Percentiles rank a stretch among this genome's conserved stretches.
Evolutionary conservation across 495 filamentous ascomycete species (phyloP).

Genomic region (Talaromyces thailandensis): DNA sequence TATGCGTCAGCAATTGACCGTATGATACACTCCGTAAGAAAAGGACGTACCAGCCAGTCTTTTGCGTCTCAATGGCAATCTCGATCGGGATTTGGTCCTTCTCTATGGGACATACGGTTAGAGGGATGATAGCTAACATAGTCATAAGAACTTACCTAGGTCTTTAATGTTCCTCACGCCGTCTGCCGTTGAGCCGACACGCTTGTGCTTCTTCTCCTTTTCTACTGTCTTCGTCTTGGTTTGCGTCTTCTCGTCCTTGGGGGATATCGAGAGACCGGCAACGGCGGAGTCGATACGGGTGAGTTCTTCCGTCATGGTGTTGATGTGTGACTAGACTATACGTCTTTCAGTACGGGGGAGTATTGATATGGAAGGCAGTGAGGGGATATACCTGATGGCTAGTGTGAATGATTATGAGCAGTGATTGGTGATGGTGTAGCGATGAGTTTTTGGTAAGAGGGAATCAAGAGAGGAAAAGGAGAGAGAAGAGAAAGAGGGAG

Average conservation of each 20-base stretch:
- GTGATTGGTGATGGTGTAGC: constrained; percentile 1
- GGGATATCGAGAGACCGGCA: constrained; percentile 61
- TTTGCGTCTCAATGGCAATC: constrained; percentile 82
- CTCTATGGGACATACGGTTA: constrained; percentile 40
- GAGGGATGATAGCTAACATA: not conserved
- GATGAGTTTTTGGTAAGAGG: too few species aligned
- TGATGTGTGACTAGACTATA: constrained; percentile 4
- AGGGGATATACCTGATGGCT: not conserved
- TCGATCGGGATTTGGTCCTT: constrained; percentile 62
- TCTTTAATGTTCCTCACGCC: constrained; percentile 79
- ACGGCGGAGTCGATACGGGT: constrained; percentile 84
- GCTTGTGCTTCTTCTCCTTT: constrained; percentile 43
- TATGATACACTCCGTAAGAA: not conserved
- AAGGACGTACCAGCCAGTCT: constrained; percentile 70
- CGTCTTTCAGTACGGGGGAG: not conserved
- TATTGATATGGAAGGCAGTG: not conserved
- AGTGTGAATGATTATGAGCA: not conserved
- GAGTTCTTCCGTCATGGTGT: constrained; percentile 59
- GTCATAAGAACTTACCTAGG: constrained; percentile 50
- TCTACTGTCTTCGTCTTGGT: constrained; percentile 9
- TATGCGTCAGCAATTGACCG: too few species aligned
- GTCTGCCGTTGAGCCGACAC: constrained; percentile 55
- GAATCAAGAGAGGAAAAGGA: constrained; percentile 7
- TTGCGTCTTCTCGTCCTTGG: constrained; percentile 48
- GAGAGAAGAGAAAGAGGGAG: constrained; percentile 14